Evolutionary conservation across 2,329 filamentous ascomycete genomes (phyloP).

Genomic region (Venturia oleaginea): DNA sequence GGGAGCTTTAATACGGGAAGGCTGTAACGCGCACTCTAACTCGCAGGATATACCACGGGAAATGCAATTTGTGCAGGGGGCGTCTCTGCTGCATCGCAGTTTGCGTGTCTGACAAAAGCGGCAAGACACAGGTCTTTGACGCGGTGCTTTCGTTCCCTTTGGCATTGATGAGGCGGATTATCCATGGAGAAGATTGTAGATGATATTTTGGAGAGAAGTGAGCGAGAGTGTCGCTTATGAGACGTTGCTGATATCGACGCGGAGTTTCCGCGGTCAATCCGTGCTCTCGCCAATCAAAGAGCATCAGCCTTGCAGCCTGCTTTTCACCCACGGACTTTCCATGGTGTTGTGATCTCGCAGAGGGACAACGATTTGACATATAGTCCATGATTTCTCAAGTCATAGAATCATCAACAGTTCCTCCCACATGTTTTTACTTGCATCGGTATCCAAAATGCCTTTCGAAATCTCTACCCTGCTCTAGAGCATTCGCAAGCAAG

Average conservation of each 20-base stretch:
- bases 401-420: no score
- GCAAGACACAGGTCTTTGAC: slow-evolving; percentile 21
- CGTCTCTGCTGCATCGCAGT: slow-evolving; percentile 21
- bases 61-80: slow-evolving; percentile 23
- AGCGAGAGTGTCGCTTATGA: not conserved
- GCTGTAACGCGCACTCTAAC: slow-evolving; percentile 11
- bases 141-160: not conserved
- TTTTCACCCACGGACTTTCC: not conserved
- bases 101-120: slow-evolving; percentile 22
- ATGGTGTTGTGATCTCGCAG: not conserved
- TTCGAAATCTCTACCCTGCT: not conserved
- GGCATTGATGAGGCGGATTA: not conserved
- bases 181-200: not conserved
- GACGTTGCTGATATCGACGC: not conserved
- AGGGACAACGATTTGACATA: not conserved
- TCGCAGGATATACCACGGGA: slow-evolving; percentile 20
- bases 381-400: not conserved
- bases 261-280: no score
- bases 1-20: not conserved
- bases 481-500: not conserved
- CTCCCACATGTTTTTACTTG: not conserved
- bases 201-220: not conserved
- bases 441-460: not conserved
- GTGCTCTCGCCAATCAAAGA: not conserved
- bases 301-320: not conserved